Conservation (phyloP, 331 rosid species). For the Saraca asoca region DNA sequence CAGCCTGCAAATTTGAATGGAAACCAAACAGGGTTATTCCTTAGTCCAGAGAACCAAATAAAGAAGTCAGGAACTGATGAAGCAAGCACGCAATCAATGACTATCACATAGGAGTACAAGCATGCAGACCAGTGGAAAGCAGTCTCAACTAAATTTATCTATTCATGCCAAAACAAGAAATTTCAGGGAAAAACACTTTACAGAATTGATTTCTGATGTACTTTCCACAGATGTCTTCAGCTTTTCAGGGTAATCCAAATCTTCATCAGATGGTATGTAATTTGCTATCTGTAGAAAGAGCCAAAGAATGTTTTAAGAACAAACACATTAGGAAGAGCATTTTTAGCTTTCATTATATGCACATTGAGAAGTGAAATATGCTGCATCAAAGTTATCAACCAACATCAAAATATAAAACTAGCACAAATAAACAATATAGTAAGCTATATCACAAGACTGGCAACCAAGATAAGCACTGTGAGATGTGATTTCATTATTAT, state of each 20-base stretch:
- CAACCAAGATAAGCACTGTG: background rate
- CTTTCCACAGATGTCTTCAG: conserved; percentile 65
- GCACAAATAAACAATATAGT: background rate
- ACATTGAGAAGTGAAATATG: conserved; percentile 19
- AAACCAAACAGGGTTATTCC: conserved; percentile 6
- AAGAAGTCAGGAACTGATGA: conserved; percentile 4
- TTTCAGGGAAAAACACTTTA: conserved; percentile 42
- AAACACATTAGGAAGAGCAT: conserved; percentile 30
- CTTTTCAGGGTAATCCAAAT: conserved; percentile 96
- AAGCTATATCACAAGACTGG: conserved; percentile 7
- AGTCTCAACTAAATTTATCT: background rate
- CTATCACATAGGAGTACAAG: conserved; percentile 22
- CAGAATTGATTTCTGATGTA: conserved; percentile 64
- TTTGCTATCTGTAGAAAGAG: conserved; percentile 70
- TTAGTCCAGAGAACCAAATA: conserved; percentile 9
- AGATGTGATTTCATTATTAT: too few relatives aligned
- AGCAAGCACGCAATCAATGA: conserved; percentile 16
- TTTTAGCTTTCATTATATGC: conserved; percentile 15
- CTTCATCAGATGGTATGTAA: conserved; percentile 79
- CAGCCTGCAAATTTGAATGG: conserved; percentile 57
- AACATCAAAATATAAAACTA: conserved; percentile 12
- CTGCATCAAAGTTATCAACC: conserved; percentile 18
- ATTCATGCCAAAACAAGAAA: conserved; percentile 19
- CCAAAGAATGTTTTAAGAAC: conserved; percentile 20
- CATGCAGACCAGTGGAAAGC: conserved; percentile 13